Evolutionary conservation across 768 basidiomycete species (phyloP).

Genomic region (Hypsizygus marmoreus): DNA sequence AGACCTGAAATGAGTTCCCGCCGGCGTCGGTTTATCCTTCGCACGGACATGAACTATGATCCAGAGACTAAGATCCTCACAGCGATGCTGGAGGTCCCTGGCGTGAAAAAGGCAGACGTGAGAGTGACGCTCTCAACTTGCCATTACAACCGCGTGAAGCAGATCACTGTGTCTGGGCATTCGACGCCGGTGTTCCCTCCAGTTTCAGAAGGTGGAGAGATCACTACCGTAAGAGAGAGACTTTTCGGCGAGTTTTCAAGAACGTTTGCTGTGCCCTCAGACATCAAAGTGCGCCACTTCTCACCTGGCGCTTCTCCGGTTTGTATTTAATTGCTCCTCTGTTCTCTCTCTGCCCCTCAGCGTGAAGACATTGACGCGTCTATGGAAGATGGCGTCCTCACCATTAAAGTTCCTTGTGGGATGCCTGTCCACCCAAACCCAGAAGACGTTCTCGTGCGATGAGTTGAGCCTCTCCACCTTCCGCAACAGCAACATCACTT

Average conservation of each 20-base stretch:
- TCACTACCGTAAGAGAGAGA: slow-evolving; percentile 46
- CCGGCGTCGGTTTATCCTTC: slow-evolving; percentile 45
- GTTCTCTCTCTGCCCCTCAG: slow-evolving; percentile 27
- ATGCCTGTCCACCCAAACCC: slow-evolving; percentile 43
- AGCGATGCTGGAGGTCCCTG: slow-evolving; percentile 71
- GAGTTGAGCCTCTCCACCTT: slow-evolving; percentile 25
- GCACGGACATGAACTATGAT: slow-evolving; percentile 64
- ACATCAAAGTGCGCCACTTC: slow-evolving; percentile 54
- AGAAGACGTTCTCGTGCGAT: slow-evolving; percentile 53
- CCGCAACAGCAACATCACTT: slow-evolving; percentile 3
- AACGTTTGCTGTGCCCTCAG: slow-evolving; percentile 53
- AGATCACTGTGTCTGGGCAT: slow-evolving; percentile 57
- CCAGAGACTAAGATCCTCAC: slow-evolving; percentile 48
- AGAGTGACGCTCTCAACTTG: slow-evolving; percentile 62
- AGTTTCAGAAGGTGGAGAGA: slow-evolving; percentile 22
- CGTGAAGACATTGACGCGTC: slow-evolving; percentile 53
- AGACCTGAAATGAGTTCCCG: slow-evolving; percentile 7
- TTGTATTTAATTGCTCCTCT: slow-evolving; percentile 15
- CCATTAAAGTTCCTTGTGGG: slow-evolving; percentile 55
- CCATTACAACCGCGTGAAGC: slow-evolving; percentile 60
- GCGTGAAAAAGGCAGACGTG: slow-evolving; percentile 59
- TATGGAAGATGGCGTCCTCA: slow-evolving; percentile 64
- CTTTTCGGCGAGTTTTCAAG: slow-evolving; percentile 52
- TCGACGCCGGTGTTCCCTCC: slow-evolving; percentile 41
- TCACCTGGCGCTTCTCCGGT: slow-evolving; percentile 18